Conservation (phyloP, 139 green algal species). For the Gonium pectorale region DNA sequence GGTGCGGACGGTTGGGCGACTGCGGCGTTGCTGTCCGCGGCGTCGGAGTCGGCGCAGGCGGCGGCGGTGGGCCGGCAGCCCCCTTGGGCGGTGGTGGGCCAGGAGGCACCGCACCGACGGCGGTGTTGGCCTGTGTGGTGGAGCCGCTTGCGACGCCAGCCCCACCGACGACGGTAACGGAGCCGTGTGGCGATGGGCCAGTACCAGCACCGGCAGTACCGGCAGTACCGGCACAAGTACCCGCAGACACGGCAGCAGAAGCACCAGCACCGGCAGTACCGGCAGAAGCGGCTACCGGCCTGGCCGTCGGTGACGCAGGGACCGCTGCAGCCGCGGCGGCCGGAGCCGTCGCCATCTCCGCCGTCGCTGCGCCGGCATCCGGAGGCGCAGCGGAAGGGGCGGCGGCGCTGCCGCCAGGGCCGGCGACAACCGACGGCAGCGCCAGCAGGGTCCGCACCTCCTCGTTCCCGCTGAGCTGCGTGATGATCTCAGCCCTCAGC, state of each 20-base stretch:
- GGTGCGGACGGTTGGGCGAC: too few relatives aligned
- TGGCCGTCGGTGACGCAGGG: background rate
- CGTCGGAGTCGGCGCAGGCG: too few relatives aligned
- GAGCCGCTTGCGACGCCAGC: too few relatives aligned
- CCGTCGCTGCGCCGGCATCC: background rate
- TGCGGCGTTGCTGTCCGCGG: too few relatives aligned
- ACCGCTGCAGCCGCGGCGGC: background rate
- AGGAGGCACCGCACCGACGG: too few relatives aligned
- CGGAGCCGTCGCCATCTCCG: background rate
- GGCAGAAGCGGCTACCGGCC: too few relatives aligned
- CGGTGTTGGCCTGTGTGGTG: too few relatives aligned
- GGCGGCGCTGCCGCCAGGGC: background rate
- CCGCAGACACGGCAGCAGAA: background rate
- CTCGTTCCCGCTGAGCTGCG: background rate
- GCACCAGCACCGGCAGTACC: background rate
- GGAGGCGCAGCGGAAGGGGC: background rate
- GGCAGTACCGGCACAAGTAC: background rate
- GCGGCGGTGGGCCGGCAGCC: too few relatives aligned
- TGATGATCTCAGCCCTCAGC: constrained; percentile 20
- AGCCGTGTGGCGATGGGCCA: background rate
- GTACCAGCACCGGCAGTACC: too few relatives aligned
- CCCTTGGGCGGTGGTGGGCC: too few relatives aligned
- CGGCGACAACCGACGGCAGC: background rate
- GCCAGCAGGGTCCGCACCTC: background rate
- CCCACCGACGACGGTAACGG: background rate